Percentiles rank a stretch among this genome's conserved stretches.
These are phyloP conservation scores for Nitzschia sp. DNA, from an alignment of 108 stramenopile species.

Conservation along the genomic window DNA sequence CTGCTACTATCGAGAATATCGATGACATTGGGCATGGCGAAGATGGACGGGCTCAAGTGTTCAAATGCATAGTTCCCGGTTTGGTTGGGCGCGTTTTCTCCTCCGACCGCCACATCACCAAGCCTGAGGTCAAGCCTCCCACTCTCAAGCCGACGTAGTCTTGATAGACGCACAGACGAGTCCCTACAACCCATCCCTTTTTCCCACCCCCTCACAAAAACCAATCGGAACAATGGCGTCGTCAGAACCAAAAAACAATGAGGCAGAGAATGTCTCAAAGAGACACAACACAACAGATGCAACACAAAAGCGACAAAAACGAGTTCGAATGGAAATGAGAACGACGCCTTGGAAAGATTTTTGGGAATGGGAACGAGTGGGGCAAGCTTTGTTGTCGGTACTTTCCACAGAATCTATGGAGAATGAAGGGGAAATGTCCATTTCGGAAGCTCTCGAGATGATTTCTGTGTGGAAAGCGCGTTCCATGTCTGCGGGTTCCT, in stretches of 20 bases:
- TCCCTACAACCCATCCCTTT: no score
- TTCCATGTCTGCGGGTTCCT: conserved; percentile 30
- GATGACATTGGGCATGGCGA: conserved; percentile 1
- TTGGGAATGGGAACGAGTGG: conserved; percentile 43
- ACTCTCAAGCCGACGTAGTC: no score
- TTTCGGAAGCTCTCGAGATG: conserved; percentile 51
- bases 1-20: background rate
- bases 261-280: no score
- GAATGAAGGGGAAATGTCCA: conserved; percentile 10
- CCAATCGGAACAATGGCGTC: no score
- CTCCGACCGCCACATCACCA: no score
- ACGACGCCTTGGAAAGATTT: conserved; percentile 36
- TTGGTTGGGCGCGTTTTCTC: no score
- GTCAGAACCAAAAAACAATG: no score
- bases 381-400: conserved; percentile 32
- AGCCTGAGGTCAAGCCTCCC: no score
- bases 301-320: conserved; percentile 26
- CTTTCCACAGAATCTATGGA: conserved; percentile 11
- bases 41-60: background rate
- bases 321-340: conserved; percentile 21
- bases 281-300: background rate
- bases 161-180: no score
- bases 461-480: conserved; percentile 71
- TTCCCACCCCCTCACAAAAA: no score
- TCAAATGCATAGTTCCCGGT: no score